Evolutionary conservation across 352 stramenopile genomes (phyloP).

Genomic region (Globisporangium ultimum): DNA sequence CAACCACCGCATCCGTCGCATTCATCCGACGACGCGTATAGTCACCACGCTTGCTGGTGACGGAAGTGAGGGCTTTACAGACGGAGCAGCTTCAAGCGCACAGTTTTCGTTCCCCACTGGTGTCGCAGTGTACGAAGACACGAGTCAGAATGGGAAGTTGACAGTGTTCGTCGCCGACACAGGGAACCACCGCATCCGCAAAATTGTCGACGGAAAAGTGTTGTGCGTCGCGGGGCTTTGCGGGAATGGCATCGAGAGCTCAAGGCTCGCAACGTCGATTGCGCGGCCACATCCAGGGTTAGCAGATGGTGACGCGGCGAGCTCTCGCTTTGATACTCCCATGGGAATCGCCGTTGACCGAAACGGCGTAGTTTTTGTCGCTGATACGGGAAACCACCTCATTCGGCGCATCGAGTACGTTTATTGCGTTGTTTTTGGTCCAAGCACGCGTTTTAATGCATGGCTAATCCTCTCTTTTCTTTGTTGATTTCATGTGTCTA

Average conservation of each 20-base stretch:
- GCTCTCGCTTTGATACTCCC: slow-evolving; percentile 90
- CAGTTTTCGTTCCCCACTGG: slow-evolving; percentile 71
- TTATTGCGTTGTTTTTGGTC: background rate
- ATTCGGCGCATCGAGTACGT: slow-evolving; percentile 83
- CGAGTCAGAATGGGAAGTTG: slow-evolving; percentile 17
- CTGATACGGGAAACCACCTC: slow-evolving; percentile 95
- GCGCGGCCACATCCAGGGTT: slow-evolving; percentile 83
- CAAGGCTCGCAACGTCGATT: slow-evolving; percentile 22
- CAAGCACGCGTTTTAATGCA: background rate
- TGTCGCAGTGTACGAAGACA: slow-evolving; percentile 57
- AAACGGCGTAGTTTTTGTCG: slow-evolving; percentile 89
- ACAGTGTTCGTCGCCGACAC: slow-evolving; percentile 77
- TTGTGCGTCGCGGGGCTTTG: slow-evolving; percentile 90
- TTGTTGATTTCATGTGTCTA: background rate
- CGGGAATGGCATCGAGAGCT: slow-evolving; percentile 62
- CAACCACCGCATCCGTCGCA: slow-evolving; percentile 91
- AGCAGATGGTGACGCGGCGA: slow-evolving; percentile 75
- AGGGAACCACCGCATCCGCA: slow-evolving; percentile 81
- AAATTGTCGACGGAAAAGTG: slow-evolving; percentile 61
- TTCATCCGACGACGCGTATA: slow-evolving; percentile 42
- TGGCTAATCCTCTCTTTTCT: background rate
- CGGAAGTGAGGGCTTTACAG: slow-evolving; percentile 38
- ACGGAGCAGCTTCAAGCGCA: slow-evolving; percentile 32
- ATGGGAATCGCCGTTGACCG: slow-evolving; percentile 83
- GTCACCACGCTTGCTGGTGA: slow-evolving; percentile 60